Evolutionary conservation across 2,329 filamentous ascomycete genomes (phyloP).

Genomic region (Cytospora mali): DNA sequence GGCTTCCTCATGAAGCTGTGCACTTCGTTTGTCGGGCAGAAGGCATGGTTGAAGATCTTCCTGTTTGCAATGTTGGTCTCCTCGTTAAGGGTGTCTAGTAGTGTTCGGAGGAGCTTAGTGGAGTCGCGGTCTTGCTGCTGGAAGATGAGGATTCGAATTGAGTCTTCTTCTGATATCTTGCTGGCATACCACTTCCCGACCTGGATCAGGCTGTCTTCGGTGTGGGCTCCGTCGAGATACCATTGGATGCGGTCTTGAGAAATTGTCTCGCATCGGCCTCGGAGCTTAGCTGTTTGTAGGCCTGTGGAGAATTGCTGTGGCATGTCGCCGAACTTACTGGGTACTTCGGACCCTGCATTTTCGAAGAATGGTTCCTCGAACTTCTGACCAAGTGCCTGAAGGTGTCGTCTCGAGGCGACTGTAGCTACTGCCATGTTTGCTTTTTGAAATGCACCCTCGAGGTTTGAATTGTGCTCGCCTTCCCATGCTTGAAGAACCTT

Average conservation of each 20-base stretch:
- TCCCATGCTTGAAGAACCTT: slow-evolving; percentile 37
- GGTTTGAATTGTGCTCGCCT: slow-evolving; percentile 43
- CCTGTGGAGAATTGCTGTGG: slow-evolving; percentile 65
- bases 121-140: slow-evolving; percentile 91
- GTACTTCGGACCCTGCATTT: slow-evolving; percentile 33
- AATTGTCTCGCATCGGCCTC: slow-evolving; percentile 75
- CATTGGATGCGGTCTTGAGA: slow-evolving; percentile 60
- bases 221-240: slow-evolving; percentile 89
- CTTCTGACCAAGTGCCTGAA: slow-evolving; percentile 15
- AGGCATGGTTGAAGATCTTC: slow-evolving; percentile 27
- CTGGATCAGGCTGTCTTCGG: slow-evolving; percentile 76
- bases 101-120: slow-evolving; percentile 60
- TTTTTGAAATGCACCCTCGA: slow-evolving; percentile 58
- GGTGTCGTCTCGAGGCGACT: slow-evolving; percentile 46
- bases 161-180: slow-evolving; percentile 42
- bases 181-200: slow-evolving; percentile 76
- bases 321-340: slow-evolving; percentile 34
- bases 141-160: slow-evolving; percentile 68
- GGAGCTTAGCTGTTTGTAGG: slow-evolving; percentile 66
- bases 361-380: slow-evolving; percentile 52
- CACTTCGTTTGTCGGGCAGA: slow-evolving; percentile 26
- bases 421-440: slow-evolving; percentile 62
- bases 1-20: slow-evolving; percentile 16
- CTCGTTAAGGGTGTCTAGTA: slow-evolving; percentile 59
- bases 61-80: slow-evolving; percentile 40